These are phyloP conservation scores for Xeromyces bisporus DNA, from an alignment of 495 filamentous ascomycete species.

Conservation along the genomic window DNA sequence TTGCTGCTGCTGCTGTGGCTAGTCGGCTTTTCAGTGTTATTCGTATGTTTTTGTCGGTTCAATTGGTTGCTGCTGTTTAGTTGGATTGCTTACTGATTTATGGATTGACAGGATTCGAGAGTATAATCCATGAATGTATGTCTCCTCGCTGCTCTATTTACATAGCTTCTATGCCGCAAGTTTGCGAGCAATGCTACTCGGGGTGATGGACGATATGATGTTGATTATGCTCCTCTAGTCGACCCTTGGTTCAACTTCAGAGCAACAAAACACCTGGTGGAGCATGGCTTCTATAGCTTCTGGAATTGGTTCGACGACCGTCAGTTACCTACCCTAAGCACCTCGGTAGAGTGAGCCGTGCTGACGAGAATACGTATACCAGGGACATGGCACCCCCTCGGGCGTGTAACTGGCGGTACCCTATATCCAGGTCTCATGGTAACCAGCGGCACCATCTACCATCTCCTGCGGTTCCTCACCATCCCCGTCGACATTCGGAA, in stretches of 20 bases:
- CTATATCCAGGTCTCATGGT: conserved; percentile 99
- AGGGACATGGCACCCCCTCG: conserved; percentile 98
- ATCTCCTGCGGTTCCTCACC: conserved; percentile 76
- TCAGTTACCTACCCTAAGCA: conserved; percentile 20
- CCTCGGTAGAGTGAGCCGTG: conserved; percentile 1
- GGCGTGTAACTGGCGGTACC: conserved; percentile 95
- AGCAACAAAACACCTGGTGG: conserved; percentile 91
- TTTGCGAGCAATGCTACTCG: too few species aligned
- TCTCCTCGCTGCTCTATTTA: conserved; percentile 10
- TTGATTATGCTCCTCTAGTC: conserved; percentile 37
- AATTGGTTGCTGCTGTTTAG: conserved; percentile 2
- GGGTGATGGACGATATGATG: conserved; percentile 6
- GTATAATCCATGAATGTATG: conserved; percentile 98
- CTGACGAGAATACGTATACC: conserved; percentile 6
- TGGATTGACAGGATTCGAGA: conserved; percentile 64
- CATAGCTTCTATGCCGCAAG: conserved; percentile 3
- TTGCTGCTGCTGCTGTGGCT: conserved; percentile 81
- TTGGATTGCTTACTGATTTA: conserved; percentile 18
- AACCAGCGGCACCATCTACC: conserved; percentile 93
- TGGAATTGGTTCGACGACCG: conserved; percentile 99
- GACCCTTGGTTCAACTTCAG: conserved; percentile 99
- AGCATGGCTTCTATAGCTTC: conserved; percentile 95
- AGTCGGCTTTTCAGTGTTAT: conserved; percentile 98
- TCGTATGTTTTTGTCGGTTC: conserved; percentile 38
- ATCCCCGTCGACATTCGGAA: conserved; percentile 98